These are phyloP conservation scores for Choricystis sp. DNA, from an alignment of 139 green algal genomes.

Conservation along the genomic window DNA sequence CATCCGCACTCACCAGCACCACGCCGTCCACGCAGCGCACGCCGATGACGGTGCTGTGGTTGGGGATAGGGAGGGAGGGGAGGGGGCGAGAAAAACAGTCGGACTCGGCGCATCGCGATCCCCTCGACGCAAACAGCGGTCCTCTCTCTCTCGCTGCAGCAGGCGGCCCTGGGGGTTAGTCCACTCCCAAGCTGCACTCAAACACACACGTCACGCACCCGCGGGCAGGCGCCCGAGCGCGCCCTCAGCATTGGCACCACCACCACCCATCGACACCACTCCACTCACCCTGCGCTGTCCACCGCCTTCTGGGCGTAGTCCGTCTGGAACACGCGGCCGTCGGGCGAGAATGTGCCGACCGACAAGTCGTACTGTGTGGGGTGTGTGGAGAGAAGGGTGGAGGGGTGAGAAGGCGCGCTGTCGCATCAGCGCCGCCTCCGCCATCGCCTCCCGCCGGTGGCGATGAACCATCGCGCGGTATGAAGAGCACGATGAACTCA, in stretches of 20 bases:
- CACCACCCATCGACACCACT: background rate
- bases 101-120: no score
- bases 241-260: background rate
- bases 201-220: background rate
- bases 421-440: no score
- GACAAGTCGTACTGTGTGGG: slow-evolving; percentile 86
- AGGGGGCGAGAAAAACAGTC: no score
- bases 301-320: slow-evolving; percentile 98
- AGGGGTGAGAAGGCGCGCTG: background rate
- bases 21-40: slow-evolving; percentile 92
- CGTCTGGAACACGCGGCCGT: slow-evolving; percentile 94
- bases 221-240: background rate
- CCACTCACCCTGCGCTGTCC: slow-evolving; percentile 78
- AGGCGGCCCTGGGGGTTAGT: background rate
- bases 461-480: no score
- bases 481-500: background rate
- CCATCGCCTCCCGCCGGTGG: no score
- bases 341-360: slow-evolving; percentile 87
- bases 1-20: slow-evolving; percentile 74
- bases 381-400: slow-evolving; percentile 1
- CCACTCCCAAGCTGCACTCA: background rate
- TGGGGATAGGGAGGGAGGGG: background rate
- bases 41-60: slow-evolving; percentile 76
- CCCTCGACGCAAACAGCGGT: no score
- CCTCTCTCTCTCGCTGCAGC: background rate